These are phyloP conservation scores for Lippia alba DNA, from an alignment of 305 asterid genomes.

Conservation along the genomic window DNA sequence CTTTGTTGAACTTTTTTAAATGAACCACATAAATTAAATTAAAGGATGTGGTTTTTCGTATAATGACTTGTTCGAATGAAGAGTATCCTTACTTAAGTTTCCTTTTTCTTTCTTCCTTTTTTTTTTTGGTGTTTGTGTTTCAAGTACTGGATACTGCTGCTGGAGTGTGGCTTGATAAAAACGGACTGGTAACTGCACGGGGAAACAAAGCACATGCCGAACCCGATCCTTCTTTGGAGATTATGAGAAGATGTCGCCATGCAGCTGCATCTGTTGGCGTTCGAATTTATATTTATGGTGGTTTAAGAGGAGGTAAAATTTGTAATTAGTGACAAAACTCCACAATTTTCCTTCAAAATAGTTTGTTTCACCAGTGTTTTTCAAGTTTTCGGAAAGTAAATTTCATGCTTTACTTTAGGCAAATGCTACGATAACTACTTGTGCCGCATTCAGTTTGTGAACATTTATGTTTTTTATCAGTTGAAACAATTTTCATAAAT, in stretches of 20 bases:
- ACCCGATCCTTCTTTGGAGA: conserved; percentile 73
- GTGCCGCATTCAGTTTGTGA: conserved; percentile 12
- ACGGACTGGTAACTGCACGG: conserved; percentile 88
- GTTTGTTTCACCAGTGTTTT: conserved; percentile 22
- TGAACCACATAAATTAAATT: background rate
- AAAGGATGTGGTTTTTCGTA: too few relatives aligned
- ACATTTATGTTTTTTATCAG: conserved; percentile 18
- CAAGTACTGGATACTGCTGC: conserved; percentile 98
- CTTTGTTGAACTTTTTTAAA: conserved; percentile 35
- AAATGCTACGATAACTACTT: background rate
- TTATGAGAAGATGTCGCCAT: conserved; percentile 97
- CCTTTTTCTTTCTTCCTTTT: conserved; percentile 39
- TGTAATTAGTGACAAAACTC: conserved; percentile 24
- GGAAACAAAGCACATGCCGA: conserved; percentile 68
- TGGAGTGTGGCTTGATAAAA: conserved; percentile 97
- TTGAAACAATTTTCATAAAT: conserved; percentile 21
- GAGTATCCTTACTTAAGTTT: conserved; percentile 29
- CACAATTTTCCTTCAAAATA: conserved; percentile 20
- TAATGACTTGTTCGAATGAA: conserved; percentile 19
- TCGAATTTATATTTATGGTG: conserved; percentile 86
- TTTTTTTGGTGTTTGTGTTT: too few relatives aligned
- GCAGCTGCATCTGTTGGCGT: conserved; percentile 98
- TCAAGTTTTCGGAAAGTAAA: conserved; percentile 29
- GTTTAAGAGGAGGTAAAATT: conserved; percentile 88
- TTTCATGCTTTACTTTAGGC: background rate